phyloP scores from a whole-genome alignment of 495 filamentous ascomycete genomes.

The Jackrogersella minutella region DNA sequence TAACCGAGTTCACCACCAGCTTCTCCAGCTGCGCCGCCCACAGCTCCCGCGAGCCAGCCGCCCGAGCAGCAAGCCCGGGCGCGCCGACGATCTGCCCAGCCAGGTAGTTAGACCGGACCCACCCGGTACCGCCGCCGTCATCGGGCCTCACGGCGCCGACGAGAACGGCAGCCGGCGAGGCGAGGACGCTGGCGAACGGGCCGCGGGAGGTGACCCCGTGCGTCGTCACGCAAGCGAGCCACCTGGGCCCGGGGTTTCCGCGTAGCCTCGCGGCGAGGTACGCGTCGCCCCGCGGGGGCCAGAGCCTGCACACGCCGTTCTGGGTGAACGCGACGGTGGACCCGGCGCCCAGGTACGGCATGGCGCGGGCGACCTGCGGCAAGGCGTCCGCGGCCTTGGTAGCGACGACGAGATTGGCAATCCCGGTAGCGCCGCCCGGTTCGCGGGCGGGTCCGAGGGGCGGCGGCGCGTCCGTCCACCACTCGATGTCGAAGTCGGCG shows the following conservation, averaged over 20 bases:
- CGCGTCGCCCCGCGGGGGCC: constrained; percentile 66
- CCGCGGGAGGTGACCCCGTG: constrained; percentile 70
- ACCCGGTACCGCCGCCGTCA: constrained; percentile 1
- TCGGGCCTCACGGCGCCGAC: constrained; percentile 46
- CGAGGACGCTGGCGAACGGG: constrained; percentile 70
- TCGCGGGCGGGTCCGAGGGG: constrained; percentile 33
- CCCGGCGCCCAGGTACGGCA: constrained; percentile 65
- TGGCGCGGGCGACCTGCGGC: constrained; percentile 61
- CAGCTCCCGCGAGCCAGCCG: constrained; percentile 58
- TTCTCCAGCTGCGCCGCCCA: constrained; percentile 62
- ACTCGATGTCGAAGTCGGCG: constrained; percentile 62
- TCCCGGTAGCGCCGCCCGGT: constrained; percentile 20
- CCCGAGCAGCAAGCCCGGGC: constrained; percentile 52
- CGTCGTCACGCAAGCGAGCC: constrained; percentile 71
- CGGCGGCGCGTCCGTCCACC: constrained; percentile 49
- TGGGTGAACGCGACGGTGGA: constrained; percentile 81
- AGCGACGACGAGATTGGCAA: constrained; percentile 70
- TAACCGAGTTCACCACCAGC: constrained; percentile 77
- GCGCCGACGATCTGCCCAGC: constrained; percentile 37
- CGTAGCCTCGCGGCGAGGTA: constrained; percentile 43
- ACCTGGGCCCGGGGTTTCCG: constrained; percentile 68
- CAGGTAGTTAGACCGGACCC: constrained; percentile 28
- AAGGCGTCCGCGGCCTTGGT: constrained; percentile 71
- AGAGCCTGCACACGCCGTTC: constrained; percentile 76
- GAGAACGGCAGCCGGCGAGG: constrained; percentile 62